Percentiles rank a stretch among this genome's conserved stretches.
phyloP scores from a whole-genome alignment of 2,329 filamentous ascomycete species.

The Emergomyces orientalis region DNA sequence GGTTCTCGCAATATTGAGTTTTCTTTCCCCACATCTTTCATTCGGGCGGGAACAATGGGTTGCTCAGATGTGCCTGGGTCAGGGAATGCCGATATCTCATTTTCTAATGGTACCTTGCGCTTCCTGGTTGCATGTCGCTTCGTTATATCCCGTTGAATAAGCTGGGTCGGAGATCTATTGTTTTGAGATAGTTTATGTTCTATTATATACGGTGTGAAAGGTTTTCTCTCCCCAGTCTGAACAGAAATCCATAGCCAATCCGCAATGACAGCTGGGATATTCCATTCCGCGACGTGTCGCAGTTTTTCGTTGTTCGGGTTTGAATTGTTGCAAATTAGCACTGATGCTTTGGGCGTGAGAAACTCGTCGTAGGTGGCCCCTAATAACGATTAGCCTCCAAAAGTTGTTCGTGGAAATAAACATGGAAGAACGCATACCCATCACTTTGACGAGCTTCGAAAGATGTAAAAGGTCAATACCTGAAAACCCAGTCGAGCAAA shows the following conservation, averaged over 20 bases:
- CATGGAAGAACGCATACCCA: slow-evolving; percentile 42
- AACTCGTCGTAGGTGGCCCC: slow-evolving; percentile 72
- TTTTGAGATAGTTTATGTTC: slow-evolving; percentile 21
- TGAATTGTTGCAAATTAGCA: slow-evolving; percentile 61
- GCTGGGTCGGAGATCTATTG: slow-evolving; percentile 5
- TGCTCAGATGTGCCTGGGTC: not conserved
- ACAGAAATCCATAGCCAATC: slow-evolving; percentile 84
- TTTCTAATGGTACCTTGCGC: not conserved
- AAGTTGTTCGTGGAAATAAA: not conserved
- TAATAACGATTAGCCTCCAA: slow-evolving; percentile 22
- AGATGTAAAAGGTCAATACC: slow-evolving; percentile 81
- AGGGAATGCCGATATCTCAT: not conserved
- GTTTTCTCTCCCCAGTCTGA: slow-evolving; percentile 39
- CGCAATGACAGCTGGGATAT: slow-evolving; percentile 68
- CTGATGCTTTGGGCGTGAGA: slow-evolving; percentile 59
- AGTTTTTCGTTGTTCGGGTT: slow-evolving; percentile 58
- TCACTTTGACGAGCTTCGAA: slow-evolving; percentile 61
- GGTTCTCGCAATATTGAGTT: not conserved
- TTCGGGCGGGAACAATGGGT: not conserved
- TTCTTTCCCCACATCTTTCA: not conserved
- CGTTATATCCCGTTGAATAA: slow-evolving; percentile 4
- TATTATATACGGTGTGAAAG: slow-evolving; percentile 40
- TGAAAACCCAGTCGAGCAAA: slow-evolving; percentile 74
- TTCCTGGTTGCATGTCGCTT: not conserved
- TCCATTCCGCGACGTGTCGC: slow-evolving; percentile 62